Base-by-base conservation (phyloP, 106 monocot genomes). In the Allium fistulosum region DNA sequence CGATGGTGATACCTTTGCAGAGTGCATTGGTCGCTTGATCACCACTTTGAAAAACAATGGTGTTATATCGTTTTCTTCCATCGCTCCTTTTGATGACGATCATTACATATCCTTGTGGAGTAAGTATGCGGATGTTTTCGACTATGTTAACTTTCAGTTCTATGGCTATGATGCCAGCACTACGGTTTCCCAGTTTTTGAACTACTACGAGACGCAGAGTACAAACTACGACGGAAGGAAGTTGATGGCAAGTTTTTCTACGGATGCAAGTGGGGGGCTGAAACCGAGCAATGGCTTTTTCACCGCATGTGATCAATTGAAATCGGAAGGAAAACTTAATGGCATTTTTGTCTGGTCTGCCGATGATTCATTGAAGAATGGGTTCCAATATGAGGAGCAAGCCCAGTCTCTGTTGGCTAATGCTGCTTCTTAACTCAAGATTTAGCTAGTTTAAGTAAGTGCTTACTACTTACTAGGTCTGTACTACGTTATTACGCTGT, bases 341-440 rank as follows among this genome's bases (percentile, higher is more conserved):
- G 80, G 80, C 10, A 80, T 80, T 18, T 80, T 80, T 65, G 22
- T 74, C 16, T 80, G 69, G 70, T 80, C 69, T 22, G 80, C 80
- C 0, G 80, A 80, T 61, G 58, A 62, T 52, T 80, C 80, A 2
- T 69, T 65, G 70, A 63, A 48, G 11, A 60, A 71, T 59, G 70
- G 70, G 7, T 75, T 75, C 48, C 57, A 46, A 0, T 67, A 75
- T 17, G 74, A 75, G 59, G 51, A 45, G 51, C 26, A 11, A 28
- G 58, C 74, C 8, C 74, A 75, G 27, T 0, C 56, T 11, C 9
- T 75, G 17, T 51, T 75, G 14, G 60, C 67, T 5, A 12, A 8
- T 46, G 13, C 74, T 11, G 22, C 22, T 22, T 22, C 22, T 22
- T 22, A 22, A 22, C 1, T 22, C 22, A 22, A 22, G 22, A 0